These are phyloP conservation scores for Sporisorium iseilematis-ciliati DNA, from an alignment of 1,284 basidiomycete genomes.

Conservation along the genomic window DNA sequence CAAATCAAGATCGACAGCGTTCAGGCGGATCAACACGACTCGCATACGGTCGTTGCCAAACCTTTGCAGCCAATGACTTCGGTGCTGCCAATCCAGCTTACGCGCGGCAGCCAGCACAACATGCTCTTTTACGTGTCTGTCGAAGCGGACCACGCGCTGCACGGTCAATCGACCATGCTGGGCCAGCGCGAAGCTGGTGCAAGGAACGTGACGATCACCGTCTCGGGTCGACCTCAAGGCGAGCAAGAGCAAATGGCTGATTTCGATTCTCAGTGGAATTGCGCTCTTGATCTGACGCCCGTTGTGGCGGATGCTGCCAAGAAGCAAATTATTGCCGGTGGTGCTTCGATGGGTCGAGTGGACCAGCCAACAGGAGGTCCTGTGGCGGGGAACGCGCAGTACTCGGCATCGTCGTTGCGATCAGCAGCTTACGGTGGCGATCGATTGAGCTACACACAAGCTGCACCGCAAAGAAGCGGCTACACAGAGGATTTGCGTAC, in stretches of 20 bases:
- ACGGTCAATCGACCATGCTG: not conserved
- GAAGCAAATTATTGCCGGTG: slow-evolving; percentile 12
- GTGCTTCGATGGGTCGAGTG: not conserved
- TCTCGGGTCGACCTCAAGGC: slow-evolving; percentile 27
- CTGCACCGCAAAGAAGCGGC: not conserved
- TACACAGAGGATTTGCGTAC: slow-evolving; percentile 15
- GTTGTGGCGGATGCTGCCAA: slow-evolving; percentile 30
- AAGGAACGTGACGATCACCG: slow-evolving; percentile 44
- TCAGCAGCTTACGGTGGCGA: not conserved
- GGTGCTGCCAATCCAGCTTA: slow-evolving; percentile 27
- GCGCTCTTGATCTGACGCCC: slow-evolving; percentile 34
- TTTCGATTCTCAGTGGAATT: slow-evolving; percentile 54
- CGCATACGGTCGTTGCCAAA: slow-evolving; percentile 10
- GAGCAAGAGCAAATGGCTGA: slow-evolving; percentile 17
- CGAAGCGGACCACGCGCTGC: slow-evolving; percentile 8
- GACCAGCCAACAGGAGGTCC: slow-evolving; percentile 1
- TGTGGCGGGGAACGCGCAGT: slow-evolving; percentile 34
- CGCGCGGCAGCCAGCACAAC: slow-evolving; percentile 44
- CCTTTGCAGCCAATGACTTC: slow-evolving; percentile 16
- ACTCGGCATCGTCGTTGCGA: slow-evolving; percentile 32
- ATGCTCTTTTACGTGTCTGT: slow-evolving; percentile 42
- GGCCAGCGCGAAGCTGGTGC: slow-evolving; percentile 5
- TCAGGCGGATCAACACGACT: slow-evolving; percentile 1
- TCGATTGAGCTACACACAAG: not conserved
- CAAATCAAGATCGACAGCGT: slow-evolving; percentile 25